Base-by-base conservation (phyloP, 192 early-diverging fungal species). In the Coemansia sp. region DNA sequence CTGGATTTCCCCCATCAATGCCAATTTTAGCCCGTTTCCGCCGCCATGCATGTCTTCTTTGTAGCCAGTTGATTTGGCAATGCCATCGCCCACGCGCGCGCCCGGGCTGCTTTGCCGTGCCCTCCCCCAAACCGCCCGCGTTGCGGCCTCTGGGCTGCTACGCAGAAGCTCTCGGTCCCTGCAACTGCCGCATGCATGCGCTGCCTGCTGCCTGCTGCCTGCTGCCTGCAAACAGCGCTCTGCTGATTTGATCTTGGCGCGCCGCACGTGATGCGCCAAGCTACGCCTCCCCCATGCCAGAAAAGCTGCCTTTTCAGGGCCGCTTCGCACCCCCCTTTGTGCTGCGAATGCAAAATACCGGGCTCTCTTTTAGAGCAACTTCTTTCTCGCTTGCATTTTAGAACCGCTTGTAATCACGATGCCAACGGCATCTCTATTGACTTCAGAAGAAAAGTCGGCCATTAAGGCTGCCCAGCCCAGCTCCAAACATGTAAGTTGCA, bases 391-490 rank as follows among this genome's bases (percentile, higher is more conserved):
- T 7, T 23, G 16, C 46, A 20, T 21, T 30, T 30, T 48, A 7
- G 46, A 30, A 26, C 23, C n/a, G 31, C 17, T 16, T 23, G 1
- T 23, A 34, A 23, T 2, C 28, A 61, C 40, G 42, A 85, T 85
- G 85, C 84, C 84, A 44, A 78, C 82, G 43, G 83, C 75, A 18
- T 82, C 85, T 15, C 68, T 85, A 40, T 69, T 80, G 39, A 80
- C 81, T n/a, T 63, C 82, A 28, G 84, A 84, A 53, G 85, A 87
- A 61, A 87, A 84, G 66, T 71, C 69, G 32, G 68, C 76, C 34
- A 84, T 87, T 60, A 84, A 83, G 57, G 78, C 80, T n/a, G 78
- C 79, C 31, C 71, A 84, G 62, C 82, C 83, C 8, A 79, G 68
- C 44, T 60, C 76, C 15, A 64, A 66, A 30, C 79, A 85, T 63